Evolutionary conservation across 371 early-diverging fungal genomes (phyloP), one percentile per base, ranked within the genome.

Genomic region (Mortierella polycephala): DNA sequence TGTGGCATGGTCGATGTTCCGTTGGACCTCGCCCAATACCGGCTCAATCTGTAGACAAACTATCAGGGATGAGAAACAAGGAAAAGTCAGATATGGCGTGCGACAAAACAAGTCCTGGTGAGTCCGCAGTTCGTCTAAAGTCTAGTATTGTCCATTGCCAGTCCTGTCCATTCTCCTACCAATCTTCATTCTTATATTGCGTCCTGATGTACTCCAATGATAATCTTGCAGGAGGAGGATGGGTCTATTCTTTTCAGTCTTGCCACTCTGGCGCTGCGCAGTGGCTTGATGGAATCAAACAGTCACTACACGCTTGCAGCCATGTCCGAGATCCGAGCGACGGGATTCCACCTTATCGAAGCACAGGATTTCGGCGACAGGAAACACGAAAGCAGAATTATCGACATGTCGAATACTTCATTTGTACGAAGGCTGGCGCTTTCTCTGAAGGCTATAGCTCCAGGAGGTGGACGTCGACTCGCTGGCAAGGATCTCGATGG

Each of bases 401-500:
- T 6, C 58, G 64, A 11, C 46, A 74, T 74, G 74, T 63, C 74
- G 16, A 60, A 53, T 46, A 47, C 71, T 18, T 41, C 72, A 14
- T 51, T 68, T 18, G 57, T 64, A 61, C 64, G 79, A 54, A 60
- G 69, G 49, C 53, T 83, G 65, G 10, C 60, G 53, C 9, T 79
- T 54, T 60, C 83, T 62, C 56, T 79, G 71, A 58, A 73, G 6
- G 74, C 64, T 1, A 45, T 84, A 2, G 85, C 87, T 45, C 90
- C 90, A 23, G 88, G 89, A 84, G 83, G 85, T 42, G 84, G 85
- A 18, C 85, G 86, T 60, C 84, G 82, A 1, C 81, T 91, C 58
- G 83, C 87, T 10, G 92, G 92, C 8, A 81, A 73, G 57, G 92
- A 92, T 75, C 70, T 87, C 13, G 79, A 83, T 20, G 92, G 92